These are phyloP conservation scores for Xylaria multiplex DNA, from an alignment of 2,329 filamentous ascomycete genomes.

Conservation along the genomic window DNA sequence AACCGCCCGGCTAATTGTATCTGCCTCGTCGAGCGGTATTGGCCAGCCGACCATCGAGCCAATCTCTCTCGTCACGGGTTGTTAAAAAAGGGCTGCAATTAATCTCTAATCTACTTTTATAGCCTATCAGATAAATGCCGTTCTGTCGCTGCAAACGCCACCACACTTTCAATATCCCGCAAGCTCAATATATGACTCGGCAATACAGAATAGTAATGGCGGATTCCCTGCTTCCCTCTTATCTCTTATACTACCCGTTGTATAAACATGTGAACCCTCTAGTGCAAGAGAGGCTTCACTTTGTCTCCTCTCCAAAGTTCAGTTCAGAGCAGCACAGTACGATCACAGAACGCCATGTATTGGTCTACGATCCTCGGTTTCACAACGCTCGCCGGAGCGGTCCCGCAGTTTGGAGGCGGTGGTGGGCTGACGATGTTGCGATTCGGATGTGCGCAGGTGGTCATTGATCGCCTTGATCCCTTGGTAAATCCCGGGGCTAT, in stretches of 20 bases:
- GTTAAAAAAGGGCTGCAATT: conserved; percentile 25
- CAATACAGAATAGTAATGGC: conserved; percentile 8
- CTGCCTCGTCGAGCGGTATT: conserved; percentile 19
- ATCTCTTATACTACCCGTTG: neutral
- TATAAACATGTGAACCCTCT: conserved; percentile 28
- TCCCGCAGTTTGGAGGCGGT: conserved; percentile 45
- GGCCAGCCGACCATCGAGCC: neutral
- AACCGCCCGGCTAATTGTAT: conserved; percentile 35
- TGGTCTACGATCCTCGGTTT: conserved; percentile 48
- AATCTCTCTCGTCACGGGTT: conserved; percentile 14
- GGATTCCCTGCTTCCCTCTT: neutral
- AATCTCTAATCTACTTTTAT: conserved; percentile 19
- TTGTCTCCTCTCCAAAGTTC: conserved; percentile 1
- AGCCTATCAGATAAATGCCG: conserved; percentile 37
- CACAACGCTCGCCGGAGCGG: conserved; percentile 46
- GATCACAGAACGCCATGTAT: conserved; percentile 41
- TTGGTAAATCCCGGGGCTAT: conserved; percentile 56
- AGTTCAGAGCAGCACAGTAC: conserved; percentile 11
- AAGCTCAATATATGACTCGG: conserved; percentile 17
- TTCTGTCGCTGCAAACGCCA: conserved; percentile 4
- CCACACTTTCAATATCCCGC: conserved; percentile 16
- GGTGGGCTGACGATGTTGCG: conserved; percentile 46
- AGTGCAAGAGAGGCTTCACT: neutral
- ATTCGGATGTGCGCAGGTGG: conserved; percentile 62
- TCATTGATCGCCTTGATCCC: conserved; percentile 55